These are phyloP conservation scores for Peniophora sp. DNA, from an alignment of 1,284 basidiomycete species.

Conservation along the genomic window DNA sequence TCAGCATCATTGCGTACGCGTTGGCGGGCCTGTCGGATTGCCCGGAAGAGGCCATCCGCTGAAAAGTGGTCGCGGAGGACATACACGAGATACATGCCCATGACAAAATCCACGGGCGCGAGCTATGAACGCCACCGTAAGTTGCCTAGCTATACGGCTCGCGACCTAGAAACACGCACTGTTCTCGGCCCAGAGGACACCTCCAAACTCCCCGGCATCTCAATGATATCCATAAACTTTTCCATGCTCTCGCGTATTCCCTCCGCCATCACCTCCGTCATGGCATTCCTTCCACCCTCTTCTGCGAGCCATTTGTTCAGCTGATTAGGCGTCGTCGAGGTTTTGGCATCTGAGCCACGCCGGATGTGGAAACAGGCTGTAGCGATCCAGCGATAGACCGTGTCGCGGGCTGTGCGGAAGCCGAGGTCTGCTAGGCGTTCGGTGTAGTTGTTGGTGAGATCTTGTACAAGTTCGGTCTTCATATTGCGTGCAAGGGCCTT, in stretches of 20 bases:
- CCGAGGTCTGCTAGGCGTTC: neutral
- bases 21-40: slow-evolving; percentile 24
- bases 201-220: neutral
- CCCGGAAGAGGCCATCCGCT: slow-evolving; percentile 9
- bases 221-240: neutral
- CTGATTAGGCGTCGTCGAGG: neutral
- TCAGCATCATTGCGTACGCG: neutral
- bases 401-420: neutral
- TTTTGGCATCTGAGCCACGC: neutral
- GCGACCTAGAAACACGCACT: neutral
- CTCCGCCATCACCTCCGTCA: slow-evolving; percentile 50
- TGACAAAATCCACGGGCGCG: neutral
- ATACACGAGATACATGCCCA: neutral
- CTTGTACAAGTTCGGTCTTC: neutral
- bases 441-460: neutral
- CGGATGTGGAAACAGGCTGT: neutral
- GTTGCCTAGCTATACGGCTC: too few relatives aligned
- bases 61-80: neutral
- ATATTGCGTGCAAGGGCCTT: neutral
- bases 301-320: neutral
- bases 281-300: slow-evolving; percentile 14
- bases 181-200: neutral
- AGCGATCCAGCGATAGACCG: neutral
- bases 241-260: slow-evolving; percentile 43
- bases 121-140: neutral